These are phyloP conservation scores for Wolfiporia cocos DNA, from an alignment of 1,284 basidiomycete species.

Conservation along the genomic window DNA sequence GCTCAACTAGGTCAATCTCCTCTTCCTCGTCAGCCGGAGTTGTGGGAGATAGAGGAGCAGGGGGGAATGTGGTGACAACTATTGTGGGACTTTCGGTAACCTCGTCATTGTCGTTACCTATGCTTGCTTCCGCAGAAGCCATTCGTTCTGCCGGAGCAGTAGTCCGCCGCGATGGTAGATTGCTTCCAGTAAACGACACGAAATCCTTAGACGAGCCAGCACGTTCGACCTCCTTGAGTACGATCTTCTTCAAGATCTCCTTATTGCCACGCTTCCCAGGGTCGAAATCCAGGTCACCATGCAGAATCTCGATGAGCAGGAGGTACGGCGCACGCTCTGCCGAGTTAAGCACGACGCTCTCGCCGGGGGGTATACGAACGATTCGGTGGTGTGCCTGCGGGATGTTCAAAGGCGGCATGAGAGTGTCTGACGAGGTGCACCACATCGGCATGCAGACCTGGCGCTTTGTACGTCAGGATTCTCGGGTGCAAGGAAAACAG, in stretches of 20 bases:
- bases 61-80: conserved; percentile 9
- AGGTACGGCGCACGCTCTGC: conserved; percentile 95
- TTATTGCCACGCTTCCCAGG: conserved; percentile 80
- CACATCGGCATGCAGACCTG: conserved; percentile 97
- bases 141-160: conserved; percentile 11
- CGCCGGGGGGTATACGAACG: conserved; percentile 95
- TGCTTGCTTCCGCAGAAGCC: conserved; percentile 17
- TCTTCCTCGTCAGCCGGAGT: conserved; percentile 50
- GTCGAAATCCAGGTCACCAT: conserved; percentile 93
- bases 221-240: conserved; percentile 63
- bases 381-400: conserved; percentile 87
- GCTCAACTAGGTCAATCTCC: conserved; percentile 93
- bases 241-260: conserved; percentile 81
- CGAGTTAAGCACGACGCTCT: conserved; percentile 97
- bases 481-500: conserved; percentile 5
- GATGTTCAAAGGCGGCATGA: conserved; percentile 31
- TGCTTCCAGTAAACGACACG: conserved; percentile 21
- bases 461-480: conserved; percentile 9
- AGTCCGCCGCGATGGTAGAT: conserved; percentile 9
- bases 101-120: conserved; percentile 19
- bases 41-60: conserved; percentile 22
- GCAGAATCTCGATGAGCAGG: conserved; percentile 88
- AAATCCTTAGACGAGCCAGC: conserved; percentile 51
- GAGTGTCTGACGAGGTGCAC: conserved; percentile 74
- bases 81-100: conserved; percentile 8